Base-by-base conservation (phyloP, 805 yeast genomes). In the Ogataea degrootiae region DNA sequence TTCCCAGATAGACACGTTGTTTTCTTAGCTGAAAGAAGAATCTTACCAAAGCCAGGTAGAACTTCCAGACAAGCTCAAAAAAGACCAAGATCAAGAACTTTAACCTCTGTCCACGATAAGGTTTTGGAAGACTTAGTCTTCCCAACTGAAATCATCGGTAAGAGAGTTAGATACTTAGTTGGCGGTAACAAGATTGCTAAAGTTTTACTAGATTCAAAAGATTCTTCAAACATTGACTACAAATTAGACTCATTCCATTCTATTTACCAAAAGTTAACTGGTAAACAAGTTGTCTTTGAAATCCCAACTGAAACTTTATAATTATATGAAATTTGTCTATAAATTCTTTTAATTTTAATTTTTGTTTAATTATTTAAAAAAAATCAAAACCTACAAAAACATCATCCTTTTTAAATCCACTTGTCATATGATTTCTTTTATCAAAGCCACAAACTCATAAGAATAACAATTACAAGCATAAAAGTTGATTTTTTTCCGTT, bases 71-170 rank as follows among this genome's bases (percentile, higher is more conserved):
- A 85, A 76, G 77, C 74, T 68, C 99, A 94, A 82, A 91, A 94
- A 91, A 91, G 99, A 84, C 99, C 99, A 76, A 89, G 96, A 82
- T 91, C 98, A 68, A 90, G 99, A 87, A 92, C 99, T 70, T 83
- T 94, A 76, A 84, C 97, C 66, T 90, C 97, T 71, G 99, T 92
- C 64, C 99, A 92, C 78, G 98, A 94, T 80, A 88, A 89, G 76
- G 80, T 92, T 79, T 88, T 92, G 75, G 99, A 94, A 80, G 99
- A 92, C 79, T 83, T 92, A 72, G 99, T 94, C 63, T 92, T 86
- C 97, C 99, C 99, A 77, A 91, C 98, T 65, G 97, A 92, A 83
- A 92, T 92, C 70, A 83, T 86, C 64, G 99, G 99, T 77, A 94
- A 94, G 90, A 90, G 99, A 82, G 92, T 88, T 72, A 90, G 97